Evolutionary conservation across 108 stramenopile genomes (phyloP).

Genomic region (Chaetoceros muelleri): DNA sequence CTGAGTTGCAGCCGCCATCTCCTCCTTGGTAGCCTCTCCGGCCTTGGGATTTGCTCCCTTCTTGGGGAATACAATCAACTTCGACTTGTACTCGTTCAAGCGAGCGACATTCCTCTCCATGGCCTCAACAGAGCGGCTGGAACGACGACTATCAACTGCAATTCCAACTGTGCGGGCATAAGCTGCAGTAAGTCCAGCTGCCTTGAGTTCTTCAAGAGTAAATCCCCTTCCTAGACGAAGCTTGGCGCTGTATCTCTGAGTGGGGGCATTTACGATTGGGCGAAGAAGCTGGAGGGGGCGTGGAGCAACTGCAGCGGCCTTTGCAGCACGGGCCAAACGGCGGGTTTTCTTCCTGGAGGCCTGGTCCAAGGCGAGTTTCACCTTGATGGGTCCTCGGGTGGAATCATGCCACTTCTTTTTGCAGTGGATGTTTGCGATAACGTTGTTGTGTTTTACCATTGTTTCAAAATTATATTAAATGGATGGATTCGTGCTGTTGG

Average conservation of each 20-base stretch:
- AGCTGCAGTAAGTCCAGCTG: conserved; percentile 74
- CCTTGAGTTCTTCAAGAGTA: conserved; percentile 94
- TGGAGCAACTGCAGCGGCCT: conserved; percentile 94
- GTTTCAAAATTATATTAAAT: too few species aligned
- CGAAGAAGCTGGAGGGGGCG: conserved; percentile 88
- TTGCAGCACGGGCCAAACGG: conserved; percentile 85
- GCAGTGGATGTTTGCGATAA: conserved; percentile 98
- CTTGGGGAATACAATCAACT: conserved; percentile 90
- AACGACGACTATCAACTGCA: conserved; percentile 91
- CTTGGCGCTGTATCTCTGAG: conserved; percentile 94
- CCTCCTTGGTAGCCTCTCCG: conserved; percentile 50
- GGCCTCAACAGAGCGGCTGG: conserved; percentile 80
- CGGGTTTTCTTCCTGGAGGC: conserved; percentile 95
- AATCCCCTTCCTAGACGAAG: conserved; percentile 93
- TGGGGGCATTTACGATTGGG: conserved; percentile 94
- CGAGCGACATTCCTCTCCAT: conserved; percentile 86
- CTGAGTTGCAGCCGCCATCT: conserved; percentile 61
- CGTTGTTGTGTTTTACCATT: conserved; percentile 99
- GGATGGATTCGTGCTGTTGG: too few species aligned
- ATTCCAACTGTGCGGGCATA: conserved; percentile 93
- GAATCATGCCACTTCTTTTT: conserved; percentile 89
- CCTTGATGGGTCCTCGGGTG: conserved; percentile 88
- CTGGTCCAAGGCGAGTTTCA: conserved; percentile 90
- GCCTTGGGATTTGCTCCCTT: conserved; percentile 76
- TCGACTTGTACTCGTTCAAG: conserved; percentile 91